Evolutionary conservation across 2,329 filamentous ascomycete species (phyloP).

Genomic region (Microdochium bolleyi): DNA sequence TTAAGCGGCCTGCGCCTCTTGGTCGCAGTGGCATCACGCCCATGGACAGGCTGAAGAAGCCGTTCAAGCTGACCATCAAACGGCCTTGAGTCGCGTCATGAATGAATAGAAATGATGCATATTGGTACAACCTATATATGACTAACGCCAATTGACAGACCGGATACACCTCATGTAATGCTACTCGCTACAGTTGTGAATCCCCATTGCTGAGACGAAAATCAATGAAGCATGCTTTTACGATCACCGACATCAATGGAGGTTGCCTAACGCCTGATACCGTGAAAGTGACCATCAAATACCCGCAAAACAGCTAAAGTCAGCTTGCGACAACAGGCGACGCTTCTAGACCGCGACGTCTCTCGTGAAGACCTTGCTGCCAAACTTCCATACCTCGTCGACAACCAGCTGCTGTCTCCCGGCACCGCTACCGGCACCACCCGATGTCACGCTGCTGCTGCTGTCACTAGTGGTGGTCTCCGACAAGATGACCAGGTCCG

Average conservation of each 20-base stretch:
- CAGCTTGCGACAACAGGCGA: too few relatives aligned
- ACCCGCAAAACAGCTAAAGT: too few relatives aligned
- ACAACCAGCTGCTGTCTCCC: conserved; percentile 38
- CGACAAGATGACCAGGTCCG: conserved; percentile 61
- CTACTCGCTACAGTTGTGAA: too few relatives aligned
- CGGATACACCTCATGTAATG: neutral
- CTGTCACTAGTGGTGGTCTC: conserved; percentile 37
- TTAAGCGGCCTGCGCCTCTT: conserved; percentile 36
- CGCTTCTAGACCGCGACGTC: neutral
- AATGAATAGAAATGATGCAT: neutral
- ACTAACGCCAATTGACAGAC: neutral
- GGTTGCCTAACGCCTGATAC: too few relatives aligned
- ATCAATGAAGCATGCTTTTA: too few relatives aligned
- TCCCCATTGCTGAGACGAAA: too few relatives aligned
- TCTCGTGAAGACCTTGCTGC: conserved; percentile 37
- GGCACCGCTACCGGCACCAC: neutral
- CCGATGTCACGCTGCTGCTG: conserved; percentile 22
- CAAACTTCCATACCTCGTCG: conserved; percentile 80
- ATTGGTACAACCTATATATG: neutral
- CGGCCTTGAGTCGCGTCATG: conserved; percentile 15
- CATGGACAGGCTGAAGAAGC: conserved; percentile 42
- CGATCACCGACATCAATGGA: too few relatives aligned
- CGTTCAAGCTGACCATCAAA: conserved; percentile 50
- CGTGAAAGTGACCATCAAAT: too few relatives aligned
- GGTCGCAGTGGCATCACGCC: conserved; percentile 33